Conservation (phyloP, 352 stramenopile genomes). For the Elongisporangium anandrum region DNA sequence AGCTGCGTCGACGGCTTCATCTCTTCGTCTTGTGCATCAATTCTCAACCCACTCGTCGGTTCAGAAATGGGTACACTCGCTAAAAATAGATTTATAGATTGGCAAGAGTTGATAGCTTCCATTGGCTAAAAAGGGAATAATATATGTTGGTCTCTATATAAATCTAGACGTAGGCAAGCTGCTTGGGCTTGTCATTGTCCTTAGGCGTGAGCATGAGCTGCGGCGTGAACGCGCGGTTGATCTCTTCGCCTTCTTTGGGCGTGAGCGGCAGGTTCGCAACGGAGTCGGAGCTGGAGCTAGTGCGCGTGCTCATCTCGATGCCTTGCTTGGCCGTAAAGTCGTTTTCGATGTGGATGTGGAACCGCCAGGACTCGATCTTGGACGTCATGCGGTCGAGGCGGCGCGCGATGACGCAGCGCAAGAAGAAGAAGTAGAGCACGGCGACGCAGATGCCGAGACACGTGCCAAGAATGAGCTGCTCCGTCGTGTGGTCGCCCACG, state of each 20-base stretch:
- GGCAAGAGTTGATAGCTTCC: background rate
- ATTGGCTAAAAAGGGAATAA: background rate
- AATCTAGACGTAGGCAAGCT: conserved; percentile 19
- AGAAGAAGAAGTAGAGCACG: conserved; percentile 31
- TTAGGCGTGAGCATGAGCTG: conserved; percentile 1
- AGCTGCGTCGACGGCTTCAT: conserved; percentile 7
- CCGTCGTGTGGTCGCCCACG: conserved; percentile 36
- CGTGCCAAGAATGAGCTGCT: conserved; percentile 27
- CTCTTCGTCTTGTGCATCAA: background rate
- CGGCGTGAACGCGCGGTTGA: background rate
- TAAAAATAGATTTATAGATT: background rate
- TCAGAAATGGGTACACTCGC: background rate
- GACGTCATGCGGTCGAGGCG: conserved; percentile 20
- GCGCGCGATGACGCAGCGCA: conserved; percentile 15
- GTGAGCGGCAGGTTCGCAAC: background rate
- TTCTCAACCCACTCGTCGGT: background rate
- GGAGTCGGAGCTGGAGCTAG: background rate
- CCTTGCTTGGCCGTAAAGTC: conserved; percentile 28
- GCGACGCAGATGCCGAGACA: conserved; percentile 27
- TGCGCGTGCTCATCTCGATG: background rate
- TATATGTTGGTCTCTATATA: conserved; percentile 7
- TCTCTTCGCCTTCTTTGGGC: conserved; percentile 21
- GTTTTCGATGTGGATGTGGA: conserved; percentile 29
- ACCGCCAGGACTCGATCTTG: conserved; percentile 11
- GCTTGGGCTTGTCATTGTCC: conserved; percentile 8